These are phyloP conservation scores for Venturia effusa DNA, from an alignment of 2,329 filamentous ascomycete species.

Conservation along the genomic window DNA sequence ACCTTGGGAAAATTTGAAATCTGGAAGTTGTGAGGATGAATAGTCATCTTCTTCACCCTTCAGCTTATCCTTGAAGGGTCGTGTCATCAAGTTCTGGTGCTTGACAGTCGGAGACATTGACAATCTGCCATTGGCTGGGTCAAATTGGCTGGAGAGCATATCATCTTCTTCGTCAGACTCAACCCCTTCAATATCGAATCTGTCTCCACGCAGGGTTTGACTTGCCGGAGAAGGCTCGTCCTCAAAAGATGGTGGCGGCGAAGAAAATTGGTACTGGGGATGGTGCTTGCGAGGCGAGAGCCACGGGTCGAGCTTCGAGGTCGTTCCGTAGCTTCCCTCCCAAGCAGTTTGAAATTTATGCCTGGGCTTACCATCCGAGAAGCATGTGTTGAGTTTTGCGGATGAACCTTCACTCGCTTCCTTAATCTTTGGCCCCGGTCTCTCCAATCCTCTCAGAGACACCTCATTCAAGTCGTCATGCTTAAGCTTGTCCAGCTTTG, in stretches of 20 bases:
- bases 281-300: background rate
- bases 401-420: background rate
- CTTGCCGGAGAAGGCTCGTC: background rate
- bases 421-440: background rate
- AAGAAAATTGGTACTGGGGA: background rate
- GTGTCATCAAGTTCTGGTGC: background rate
- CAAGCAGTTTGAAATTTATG: background rate
- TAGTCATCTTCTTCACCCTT: background rate
- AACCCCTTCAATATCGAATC: background rate
- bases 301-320: background rate
- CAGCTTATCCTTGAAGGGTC: background rate
- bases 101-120: background rate
- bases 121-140: background rate
- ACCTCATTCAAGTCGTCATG: background rate
- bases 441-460: background rate
- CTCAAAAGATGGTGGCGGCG: background rate
- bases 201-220: background rate
- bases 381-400: background rate
- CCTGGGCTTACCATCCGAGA: background rate
- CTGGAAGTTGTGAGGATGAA: slow-evolving; percentile 3
- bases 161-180: background rate
- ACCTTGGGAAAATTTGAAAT: background rate
- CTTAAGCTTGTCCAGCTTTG: background rate
- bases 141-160: background rate
- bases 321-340: background rate